Evolutionary conservation across 257 asterid genomes (phyloP).

Genomic region (Solanum sitiens): DNA sequence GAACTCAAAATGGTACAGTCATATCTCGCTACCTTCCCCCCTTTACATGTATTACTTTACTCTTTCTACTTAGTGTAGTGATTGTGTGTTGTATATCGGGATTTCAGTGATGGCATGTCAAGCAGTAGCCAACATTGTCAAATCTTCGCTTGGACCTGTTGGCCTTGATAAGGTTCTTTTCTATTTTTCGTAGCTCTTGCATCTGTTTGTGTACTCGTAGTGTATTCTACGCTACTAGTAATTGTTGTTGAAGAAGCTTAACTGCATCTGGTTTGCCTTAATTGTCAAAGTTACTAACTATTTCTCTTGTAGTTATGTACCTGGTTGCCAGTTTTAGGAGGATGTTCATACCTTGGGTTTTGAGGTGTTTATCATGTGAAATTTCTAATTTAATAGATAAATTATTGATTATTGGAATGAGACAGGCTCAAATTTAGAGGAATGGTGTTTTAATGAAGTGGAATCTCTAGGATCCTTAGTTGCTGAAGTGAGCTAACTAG

Average conservation of each 20-base stretch:
- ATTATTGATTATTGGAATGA: not conserved
- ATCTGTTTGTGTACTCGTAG: not conserved
- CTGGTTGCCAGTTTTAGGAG: not conserved
- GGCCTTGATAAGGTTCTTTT: constrained; percentile 86
- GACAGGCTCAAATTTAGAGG: not conserved
- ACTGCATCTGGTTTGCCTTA: not conserved
- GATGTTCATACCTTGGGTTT: not conserved
- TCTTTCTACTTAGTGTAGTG: not conserved
- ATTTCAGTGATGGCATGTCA: constrained; percentile 73
- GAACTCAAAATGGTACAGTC: constrained; percentile 65
- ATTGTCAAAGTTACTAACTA: not conserved
- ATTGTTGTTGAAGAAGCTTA: not conserved
- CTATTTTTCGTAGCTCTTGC: not conserved
- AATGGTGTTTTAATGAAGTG: not conserved
- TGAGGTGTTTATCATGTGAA: not conserved
- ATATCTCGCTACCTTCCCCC: too few species aligned
- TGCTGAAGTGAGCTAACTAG: not conserved
- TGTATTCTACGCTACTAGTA: not conserved
- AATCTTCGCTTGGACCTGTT: constrained; percentile 94
- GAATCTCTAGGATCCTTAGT: not conserved
- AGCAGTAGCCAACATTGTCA: constrained; percentile 85
- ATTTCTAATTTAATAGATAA: not conserved
- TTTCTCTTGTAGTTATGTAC: not conserved
- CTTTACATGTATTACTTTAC: not conserved
- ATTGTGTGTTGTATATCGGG: constrained; percentile 9